Evolutionary conservation across 2,329 filamentous ascomycete genomes (phyloP).

Genomic region (Sordariomycetes sp.): DNA sequence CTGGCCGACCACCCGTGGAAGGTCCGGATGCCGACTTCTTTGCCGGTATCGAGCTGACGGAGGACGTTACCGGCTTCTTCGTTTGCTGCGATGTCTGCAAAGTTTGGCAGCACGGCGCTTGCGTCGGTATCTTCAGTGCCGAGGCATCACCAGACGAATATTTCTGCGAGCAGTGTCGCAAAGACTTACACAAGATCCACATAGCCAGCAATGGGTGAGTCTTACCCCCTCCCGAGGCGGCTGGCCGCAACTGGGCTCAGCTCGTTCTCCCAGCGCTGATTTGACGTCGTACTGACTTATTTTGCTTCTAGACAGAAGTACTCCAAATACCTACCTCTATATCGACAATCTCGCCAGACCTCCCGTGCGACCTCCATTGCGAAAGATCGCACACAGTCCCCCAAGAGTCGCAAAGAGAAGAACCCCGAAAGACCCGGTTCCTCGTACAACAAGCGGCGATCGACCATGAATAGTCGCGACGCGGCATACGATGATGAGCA

Average conservation of each 20-base stretch:
- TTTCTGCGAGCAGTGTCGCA: conserved; percentile 91
- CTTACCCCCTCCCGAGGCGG: not conserved
- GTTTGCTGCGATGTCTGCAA: conserved; percentile 97
- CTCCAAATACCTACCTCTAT: conserved; percentile 55
- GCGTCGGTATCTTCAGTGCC: conserved; percentile 94
- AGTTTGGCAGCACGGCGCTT: conserved; percentile 97
- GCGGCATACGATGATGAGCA: conserved; percentile 94
- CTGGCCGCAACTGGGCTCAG: not conserved
- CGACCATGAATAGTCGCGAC: conserved; percentile 94
- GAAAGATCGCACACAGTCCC: conserved; percentile 50
- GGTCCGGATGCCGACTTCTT: conserved; percentile 48
- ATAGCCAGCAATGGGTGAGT: conserved; percentile 78
- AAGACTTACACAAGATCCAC: conserved; percentile 81
- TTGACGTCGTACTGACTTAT: conserved; percentile 25
- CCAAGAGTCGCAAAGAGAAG: conserved; percentile 44
- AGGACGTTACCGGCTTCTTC: conserved; percentile 90
- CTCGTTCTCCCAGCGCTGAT: not conserved
- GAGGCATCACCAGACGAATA: conserved; percentile 91
- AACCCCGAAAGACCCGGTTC: conserved; percentile 44
- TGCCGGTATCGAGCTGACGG: conserved; percentile 55
- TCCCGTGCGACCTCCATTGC: conserved; percentile 57
- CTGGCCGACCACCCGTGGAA: conserved; percentile 64
- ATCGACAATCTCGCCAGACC: conserved; percentile 43
- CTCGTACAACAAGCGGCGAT: conserved; percentile 67
- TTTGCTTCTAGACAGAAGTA: conserved; percentile 48